Conservation (phyloP, 345 rosid genomes). For the rapeseed (Brassica napus) region Da-Ae NC_063452.1:62026501-62027000, state of each 20-base stretch:
- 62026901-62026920: constrained; percentile 71
- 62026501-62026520: constrained; percentile 58
- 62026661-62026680: constrained; percentile 69
- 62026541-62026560: constrained; percentile 58
- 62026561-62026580: constrained; percentile 85
- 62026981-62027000: constrained; percentile 64
- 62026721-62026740: constrained; percentile 59
- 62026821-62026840: constrained; percentile 60
- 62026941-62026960: constrained; percentile 58
- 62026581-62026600: constrained; percentile 47
- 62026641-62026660: constrained; percentile 52
- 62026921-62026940: constrained; percentile 66
- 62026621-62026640: constrained; percentile 70
- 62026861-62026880: constrained; percentile 54
- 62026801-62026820: constrained; percentile 65
- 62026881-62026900: constrained; percentile 53
- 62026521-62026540: constrained; percentile 62
- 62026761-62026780: constrained; percentile 71
- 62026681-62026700: constrained; percentile 84
- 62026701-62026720: constrained; percentile 76
- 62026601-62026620: constrained; percentile 52
- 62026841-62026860: constrained; percentile 58
- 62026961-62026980: constrained; percentile 75
- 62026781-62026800: constrained; percentile 59
- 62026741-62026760: constrained; percentile 80